Percentiles rank a stretch among this genome's conserved stretches.
Evolutionary conservation across 2,329 filamentous ascomycete species (phyloP).

Genomic region (Chaetomiaceae sp.): DNA sequence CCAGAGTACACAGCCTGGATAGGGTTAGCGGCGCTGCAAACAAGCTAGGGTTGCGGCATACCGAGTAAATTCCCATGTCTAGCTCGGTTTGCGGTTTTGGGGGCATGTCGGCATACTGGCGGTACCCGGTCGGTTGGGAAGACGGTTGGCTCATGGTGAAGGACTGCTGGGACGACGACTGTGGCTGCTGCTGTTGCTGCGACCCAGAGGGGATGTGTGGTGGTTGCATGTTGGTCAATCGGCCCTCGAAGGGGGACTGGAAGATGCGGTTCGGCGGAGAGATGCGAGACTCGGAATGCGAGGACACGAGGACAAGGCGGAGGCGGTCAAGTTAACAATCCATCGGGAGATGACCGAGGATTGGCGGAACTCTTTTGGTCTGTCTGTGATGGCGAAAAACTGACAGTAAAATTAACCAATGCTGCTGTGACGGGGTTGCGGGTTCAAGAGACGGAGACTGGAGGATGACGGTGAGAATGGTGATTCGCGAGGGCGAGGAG

Average conservation of each 20-base stretch:
- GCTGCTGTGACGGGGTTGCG: neutral
- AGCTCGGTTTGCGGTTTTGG: slow-evolving; percentile 36
- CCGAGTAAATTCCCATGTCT: slow-evolving; percentile 58
- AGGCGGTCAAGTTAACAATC: slow-evolving; percentile 22
- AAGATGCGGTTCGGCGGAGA: slow-evolving; percentile 19
- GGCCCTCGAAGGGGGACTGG: neutral
- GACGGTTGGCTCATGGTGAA: slow-evolving; percentile 55
- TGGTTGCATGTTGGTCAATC: slow-evolving; percentile 22
- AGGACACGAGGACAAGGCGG: slow-evolving; percentile 19
- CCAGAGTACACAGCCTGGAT: slow-evolving; percentile 81
- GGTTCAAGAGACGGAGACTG: neutral
- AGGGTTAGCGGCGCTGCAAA: slow-evolving; percentile 7
- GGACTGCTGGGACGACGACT: slow-evolving; percentile 51
- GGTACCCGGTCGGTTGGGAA: slow-evolving; percentile 40
- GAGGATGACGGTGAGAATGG: slow-evolving; percentile 1
- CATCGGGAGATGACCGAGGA: slow-evolving; percentile 15
- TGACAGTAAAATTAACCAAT: neutral
- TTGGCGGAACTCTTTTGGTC: no score
- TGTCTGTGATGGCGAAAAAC: no score
- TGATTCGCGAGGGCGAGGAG: neutral
- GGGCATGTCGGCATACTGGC: slow-evolving; percentile 39
- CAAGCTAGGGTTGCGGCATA: slow-evolving; percentile 32
- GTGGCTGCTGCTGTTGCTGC: slow-evolving; percentile 34
- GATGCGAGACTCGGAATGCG: slow-evolving; percentile 24
- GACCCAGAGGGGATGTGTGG: slow-evolving; percentile 27